These are phyloP conservation scores for Microdochium trichocladiopsis DNA, from an alignment of 2,329 filamentous ascomycete species.

Conservation along the genomic window DNA sequence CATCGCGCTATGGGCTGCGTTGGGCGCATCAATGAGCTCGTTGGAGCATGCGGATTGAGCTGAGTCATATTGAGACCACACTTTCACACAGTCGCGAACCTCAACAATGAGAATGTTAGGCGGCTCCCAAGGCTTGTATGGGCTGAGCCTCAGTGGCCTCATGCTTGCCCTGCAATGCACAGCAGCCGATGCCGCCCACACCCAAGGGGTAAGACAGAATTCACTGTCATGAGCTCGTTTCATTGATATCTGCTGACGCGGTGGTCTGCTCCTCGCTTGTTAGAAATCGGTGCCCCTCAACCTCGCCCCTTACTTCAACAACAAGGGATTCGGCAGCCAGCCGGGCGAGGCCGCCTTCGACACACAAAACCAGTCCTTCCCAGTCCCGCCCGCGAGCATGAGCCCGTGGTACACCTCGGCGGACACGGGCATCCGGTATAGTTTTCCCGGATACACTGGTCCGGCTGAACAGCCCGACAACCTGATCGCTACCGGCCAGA, in stretches of 20 bases:
- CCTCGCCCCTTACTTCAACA: constrained; percentile 32
- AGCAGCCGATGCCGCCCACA: neutral
- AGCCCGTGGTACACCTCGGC: constrained; percentile 28
- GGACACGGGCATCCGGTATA: constrained; percentile 31
- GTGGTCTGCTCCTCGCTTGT: neutral
- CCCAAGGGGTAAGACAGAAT: neutral
- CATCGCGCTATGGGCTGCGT: neutral
- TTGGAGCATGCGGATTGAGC: neutral
- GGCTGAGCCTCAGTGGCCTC: neutral
- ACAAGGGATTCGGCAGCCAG: constrained; percentile 35
- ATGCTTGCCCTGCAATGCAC: neutral
- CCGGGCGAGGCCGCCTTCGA: constrained; percentile 40
- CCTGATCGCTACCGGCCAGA: constrained; percentile 32
- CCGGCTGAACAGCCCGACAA: constrained; percentile 26
- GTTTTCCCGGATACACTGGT: constrained; percentile 32
- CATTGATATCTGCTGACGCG: no score
- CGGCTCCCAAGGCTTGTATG: neutral
- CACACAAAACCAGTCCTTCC: constrained; percentile 30
- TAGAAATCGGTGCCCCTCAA: constrained; percentile 20
- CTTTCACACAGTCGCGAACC: neutral
- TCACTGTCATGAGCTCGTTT: neutral
- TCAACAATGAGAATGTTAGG: neutral
- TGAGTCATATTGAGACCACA: neutral
- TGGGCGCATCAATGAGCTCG: neutral
- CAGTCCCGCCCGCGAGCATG: constrained; percentile 18